phyloP scores from a whole-genome alignment of 2,329 filamentous ascomycete species.

The Malbranchea cinnamomea region DNA sequence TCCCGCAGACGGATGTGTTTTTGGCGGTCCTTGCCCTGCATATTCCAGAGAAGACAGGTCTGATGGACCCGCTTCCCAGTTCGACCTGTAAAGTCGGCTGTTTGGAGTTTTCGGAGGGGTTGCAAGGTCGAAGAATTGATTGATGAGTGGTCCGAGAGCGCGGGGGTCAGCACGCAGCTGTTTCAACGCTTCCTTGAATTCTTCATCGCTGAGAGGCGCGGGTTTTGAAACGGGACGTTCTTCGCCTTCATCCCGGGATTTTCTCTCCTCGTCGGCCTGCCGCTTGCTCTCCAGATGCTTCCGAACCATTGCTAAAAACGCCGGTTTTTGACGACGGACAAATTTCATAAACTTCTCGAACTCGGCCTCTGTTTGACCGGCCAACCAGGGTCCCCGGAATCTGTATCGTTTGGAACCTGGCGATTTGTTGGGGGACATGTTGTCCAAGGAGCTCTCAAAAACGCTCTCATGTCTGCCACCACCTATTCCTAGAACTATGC shows the following conservation, averaged over 20 bases:
- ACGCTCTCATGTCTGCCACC: slow-evolving; percentile 13
- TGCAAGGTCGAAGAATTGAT: slow-evolving; percentile 42
- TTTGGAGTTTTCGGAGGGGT: slow-evolving; percentile 23
- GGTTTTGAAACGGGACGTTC: slow-evolving; percentile 12
- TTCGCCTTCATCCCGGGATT: slow-evolving; percentile 26
- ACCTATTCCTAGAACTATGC: slow-evolving; percentile 2
- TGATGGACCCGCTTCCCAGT: slow-evolving; percentile 22
- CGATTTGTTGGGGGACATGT: slow-evolving; percentile 10
- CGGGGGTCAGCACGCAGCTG: slow-evolving; percentile 27
- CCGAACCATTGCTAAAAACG: slow-evolving; percentile 23
- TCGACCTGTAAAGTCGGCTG: slow-evolving; percentile 19
- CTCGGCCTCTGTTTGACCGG: slow-evolving; percentile 39
- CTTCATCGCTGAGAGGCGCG: slow-evolving; percentile 26
- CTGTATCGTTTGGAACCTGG: slow-evolving; percentile 35
- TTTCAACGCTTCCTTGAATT: slow-evolving; percentile 32
- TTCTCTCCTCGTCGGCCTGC: slow-evolving; percentile 21
- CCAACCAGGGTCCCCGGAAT: slow-evolving; percentile 43
- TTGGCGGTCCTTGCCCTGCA: slow-evolving; percentile 35
- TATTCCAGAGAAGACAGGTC: slow-evolving; percentile 29
- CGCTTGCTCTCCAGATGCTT: slow-evolving; percentile 20
- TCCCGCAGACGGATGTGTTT: slow-evolving; percentile 51
- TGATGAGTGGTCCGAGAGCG: slow-evolving; percentile 38
- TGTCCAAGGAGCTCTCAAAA: slow-evolving; percentile 15
- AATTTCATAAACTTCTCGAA: slow-evolving; percentile 38
- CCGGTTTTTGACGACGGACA: slow-evolving; percentile 27